Base-by-base conservation (phyloP, 345 rosid species). In the Adansonia digitata region DNA sequence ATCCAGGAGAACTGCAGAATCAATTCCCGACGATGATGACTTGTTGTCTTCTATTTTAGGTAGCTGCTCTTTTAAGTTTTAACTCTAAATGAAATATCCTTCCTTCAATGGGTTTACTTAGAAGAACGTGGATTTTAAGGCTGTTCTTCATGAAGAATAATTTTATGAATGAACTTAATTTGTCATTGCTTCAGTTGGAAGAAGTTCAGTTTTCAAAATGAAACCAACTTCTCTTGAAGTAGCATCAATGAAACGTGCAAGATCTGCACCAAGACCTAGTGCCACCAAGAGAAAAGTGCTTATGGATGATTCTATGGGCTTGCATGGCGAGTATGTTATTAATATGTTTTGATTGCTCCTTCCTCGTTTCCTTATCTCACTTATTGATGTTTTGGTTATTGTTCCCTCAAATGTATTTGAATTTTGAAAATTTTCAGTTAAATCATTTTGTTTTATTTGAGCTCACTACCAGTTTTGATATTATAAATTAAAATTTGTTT, bases 261-360 rank as follows among this genome's bases (percentile, higher is more conserved):
- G 89, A 52, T 67, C 87, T 81, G 82, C 88, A 69, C 81, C 89
- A 12, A 90, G 89, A 53, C 68, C 91, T 74, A 84, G 84, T 81
- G 85, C 85, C 71, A 74, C 80, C 35, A 96, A 90, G 89, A 90
- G 98, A 86, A 96, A 96, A 89, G 94, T 92, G 85, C 88, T 86
- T 70, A 84, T 93, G 87, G 99, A 96, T 79, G 98, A 96, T 75
- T 77, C 83, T 24, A 90, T 93, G 98, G 98, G 92, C 84, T 85
- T 96, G 82, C 98, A 85, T 56, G 99, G 99, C 89, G 97, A 96
- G 99, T 96, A 93, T 79, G 99, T 88, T 78, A 69, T 57, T 53
- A 24, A 76, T 56, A 27, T 31, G 11, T 29, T 59, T 48, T 72
- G 13, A n/a, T 34, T 65, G n/a, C 26, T 61, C 4, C 26, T 17